Conservation (phyloP, 805 yeast genomes). For the Candida stauntonica region DNA sequence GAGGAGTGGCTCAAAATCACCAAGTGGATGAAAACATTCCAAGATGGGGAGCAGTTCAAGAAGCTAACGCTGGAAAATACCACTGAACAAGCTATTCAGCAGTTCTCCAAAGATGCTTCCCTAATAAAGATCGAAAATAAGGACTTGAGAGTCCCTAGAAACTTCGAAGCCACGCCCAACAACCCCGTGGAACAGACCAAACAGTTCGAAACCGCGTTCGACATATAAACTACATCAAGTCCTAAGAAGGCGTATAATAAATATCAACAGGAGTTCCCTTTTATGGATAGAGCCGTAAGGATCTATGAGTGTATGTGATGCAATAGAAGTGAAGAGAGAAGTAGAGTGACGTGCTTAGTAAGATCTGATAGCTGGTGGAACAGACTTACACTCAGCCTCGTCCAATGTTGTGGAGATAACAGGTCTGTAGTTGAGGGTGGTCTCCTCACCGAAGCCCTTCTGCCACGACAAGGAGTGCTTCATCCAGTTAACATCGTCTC, state of each 20-base stretch:
- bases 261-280: no score
- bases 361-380: constrained; percentile 95
- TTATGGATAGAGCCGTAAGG: no score
- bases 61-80: constrained; percentile 13
- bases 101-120: constrained; percentile 19
- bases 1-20: constrained; percentile 18
- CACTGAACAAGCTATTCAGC: constrained; percentile 9
- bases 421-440: constrained; percentile 75
- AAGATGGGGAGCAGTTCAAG: not conserved
- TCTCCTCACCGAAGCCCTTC: constrained; percentile 60
- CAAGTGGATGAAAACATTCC: not conserved
- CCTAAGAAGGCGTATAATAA: not conserved
- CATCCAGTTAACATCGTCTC: constrained; percentile 98
- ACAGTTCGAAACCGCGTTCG: constrained; percentile 5
- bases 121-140: constrained; percentile 2
- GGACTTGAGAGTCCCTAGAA: constrained; percentile 7
- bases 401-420: constrained; percentile 84
- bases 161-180: constrained; percentile 12
- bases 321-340: not conserved
- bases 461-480: constrained; percentile 97
- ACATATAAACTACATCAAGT: not conserved
- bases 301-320: constrained; percentile 5
- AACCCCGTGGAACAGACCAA: constrained; percentile 19
- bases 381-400: constrained; percentile 87
- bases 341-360: constrained; percentile 42